These are phyloP conservation scores for Aspergillus eucalypticola DNA, from an alignment of 2,329 filamentous ascomycete species.

Conservation along the genomic window DNA sequence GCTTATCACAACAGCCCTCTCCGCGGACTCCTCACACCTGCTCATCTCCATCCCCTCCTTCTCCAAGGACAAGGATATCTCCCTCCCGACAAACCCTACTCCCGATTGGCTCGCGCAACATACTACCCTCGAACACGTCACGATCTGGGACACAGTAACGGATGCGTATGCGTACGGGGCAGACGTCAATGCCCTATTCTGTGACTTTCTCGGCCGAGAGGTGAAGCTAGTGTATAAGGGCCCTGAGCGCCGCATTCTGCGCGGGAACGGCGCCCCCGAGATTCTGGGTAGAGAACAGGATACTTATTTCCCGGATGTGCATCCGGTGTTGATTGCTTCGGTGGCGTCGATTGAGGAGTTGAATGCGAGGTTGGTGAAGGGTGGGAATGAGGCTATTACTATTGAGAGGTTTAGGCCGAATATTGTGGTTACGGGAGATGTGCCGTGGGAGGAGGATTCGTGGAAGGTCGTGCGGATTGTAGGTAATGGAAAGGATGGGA, in stretches of 20 bases:
- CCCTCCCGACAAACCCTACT: conserved; percentile 58
- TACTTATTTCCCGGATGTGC: conserved; percentile 62
- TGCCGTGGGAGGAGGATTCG: conserved; percentile 63
- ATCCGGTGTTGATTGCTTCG: conserved; percentile 58
- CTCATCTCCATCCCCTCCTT: conserved; percentile 49
- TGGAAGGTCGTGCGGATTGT: conserved; percentile 59
- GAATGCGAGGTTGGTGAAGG: conserved; percentile 52
- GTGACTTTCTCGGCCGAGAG: conserved; percentile 56
- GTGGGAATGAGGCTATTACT: conserved; percentile 51
- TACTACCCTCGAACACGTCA: conserved; percentile 51
- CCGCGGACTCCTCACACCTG: conserved; percentile 46
- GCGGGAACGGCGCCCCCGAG: conserved; percentile 57
- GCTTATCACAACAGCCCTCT: conserved; percentile 58
- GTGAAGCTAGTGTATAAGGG: conserved; percentile 64
- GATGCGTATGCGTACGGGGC: conserved; percentile 58
- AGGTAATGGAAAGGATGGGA: not conserved
- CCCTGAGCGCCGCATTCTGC: conserved; percentile 55
- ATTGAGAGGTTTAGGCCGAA: conserved; percentile 67
- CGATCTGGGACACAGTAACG: conserved; percentile 62
- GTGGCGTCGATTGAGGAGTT: conserved; percentile 60
- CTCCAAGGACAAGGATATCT: conserved; percentile 42
- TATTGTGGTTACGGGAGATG: conserved; percentile 58
- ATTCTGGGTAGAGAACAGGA: conserved; percentile 56
- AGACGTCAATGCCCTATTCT: conserved; percentile 55
- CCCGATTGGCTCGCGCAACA: conserved; percentile 56